Base-by-base conservation (phyloP, 75 land plant genomes). In the Pinus tabuliformis region DNA sequence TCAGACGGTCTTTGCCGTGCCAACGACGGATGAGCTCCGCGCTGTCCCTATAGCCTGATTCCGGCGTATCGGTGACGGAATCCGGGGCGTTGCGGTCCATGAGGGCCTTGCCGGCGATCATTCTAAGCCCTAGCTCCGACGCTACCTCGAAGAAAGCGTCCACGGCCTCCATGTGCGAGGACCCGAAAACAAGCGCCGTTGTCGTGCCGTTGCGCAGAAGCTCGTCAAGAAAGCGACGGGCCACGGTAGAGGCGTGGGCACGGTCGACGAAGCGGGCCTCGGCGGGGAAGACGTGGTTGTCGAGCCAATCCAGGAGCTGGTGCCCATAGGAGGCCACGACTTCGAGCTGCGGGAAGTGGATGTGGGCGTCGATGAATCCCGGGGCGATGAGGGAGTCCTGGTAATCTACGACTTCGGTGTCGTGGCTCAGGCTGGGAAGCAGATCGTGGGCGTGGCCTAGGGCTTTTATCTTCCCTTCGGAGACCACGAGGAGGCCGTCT, bases 21-120 rank as follows among this genome's bases (percentile, higher is more conserved):
- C 78, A 76, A 8, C 78, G 75, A 28, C 26, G 56, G 11, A 76
- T 71, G n/a, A 76, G 78, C 16, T 52, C 78, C 75, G 49, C 33
- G 45, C 78, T 76, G 33, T 76, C 78, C 0, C 18, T 70, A 16
- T 76, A 45, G 42, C 75, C 54, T 14, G 73, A 63, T 30, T 76
- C 78, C 22, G 18, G 8, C 3, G 78, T 72, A 14, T 76, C 78
- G 5, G 71, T 76, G 54, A 73, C 60, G 18, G 58, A 16, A 3
- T 57, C 4, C 4, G 78, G 78, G 6, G 78, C 78, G 22, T 76
- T 76, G 54, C 74, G 22, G 54, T 76, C 42, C 78, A 76, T 76
- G 73, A 76, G 65, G 52, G 42, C 78, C 54, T 76, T 76, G 17
- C 78, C 78, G 1, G 78, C 74, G 1, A 76, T 72, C 75, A 76